Base-by-base conservation (phyloP, 352 stramenopile species). In the Pythium phragmitis region DNA sequence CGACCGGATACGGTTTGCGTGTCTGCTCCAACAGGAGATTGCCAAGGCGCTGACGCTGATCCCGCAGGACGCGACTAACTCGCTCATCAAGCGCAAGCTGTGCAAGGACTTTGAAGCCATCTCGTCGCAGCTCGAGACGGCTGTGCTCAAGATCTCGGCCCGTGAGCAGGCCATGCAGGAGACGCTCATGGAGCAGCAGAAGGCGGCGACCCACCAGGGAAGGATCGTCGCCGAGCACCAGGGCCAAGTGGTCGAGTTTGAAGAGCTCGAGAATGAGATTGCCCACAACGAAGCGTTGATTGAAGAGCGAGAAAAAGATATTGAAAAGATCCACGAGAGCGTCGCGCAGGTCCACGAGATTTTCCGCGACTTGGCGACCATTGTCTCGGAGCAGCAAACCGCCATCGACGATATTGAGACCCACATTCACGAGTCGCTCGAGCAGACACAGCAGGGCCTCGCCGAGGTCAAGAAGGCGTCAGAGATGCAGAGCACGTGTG, bases 281-380 rank as follows among this genome's bases (percentile, higher is more conserved):
- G 87, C 84, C 26, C 85, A 93, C 66, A 96, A 96, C 71, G 87
- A 94, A 57, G 88, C 85, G 49, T 76, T 96, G 19, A 96, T 96
- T 52, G 84, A 96, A 68, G 88, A 96, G 74, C 86, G 86, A 28
- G 87, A 94, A 62, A 82, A 89, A 46, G 88, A 96, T 54, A 91
- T 96, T 42, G 75, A 79, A 42, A 85, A 91, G 57, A 96, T 96
- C 70, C 87, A 96, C 69, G 72, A 91, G 65, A 96, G 86, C 57
- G 84, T 96, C n/a, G 87, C 85, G 41, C 86, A 96, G 61, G 88
- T 96, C 30, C 87, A 96, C 65, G 88, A 96, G 73, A 96, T 96
- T 68, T 96, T 95, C 71, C 72, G 87, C 7, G 88, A 96, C 60
- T 62, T 96, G 56, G 88, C 88, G 13, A 79, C 77, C 12, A 92